A percentile compares a stretch with the other conserved stretches of the same genome.
Conservation (phyloP, 2,329 filamentous ascomycete genomes). For the Penicillium sp. region DNA sequence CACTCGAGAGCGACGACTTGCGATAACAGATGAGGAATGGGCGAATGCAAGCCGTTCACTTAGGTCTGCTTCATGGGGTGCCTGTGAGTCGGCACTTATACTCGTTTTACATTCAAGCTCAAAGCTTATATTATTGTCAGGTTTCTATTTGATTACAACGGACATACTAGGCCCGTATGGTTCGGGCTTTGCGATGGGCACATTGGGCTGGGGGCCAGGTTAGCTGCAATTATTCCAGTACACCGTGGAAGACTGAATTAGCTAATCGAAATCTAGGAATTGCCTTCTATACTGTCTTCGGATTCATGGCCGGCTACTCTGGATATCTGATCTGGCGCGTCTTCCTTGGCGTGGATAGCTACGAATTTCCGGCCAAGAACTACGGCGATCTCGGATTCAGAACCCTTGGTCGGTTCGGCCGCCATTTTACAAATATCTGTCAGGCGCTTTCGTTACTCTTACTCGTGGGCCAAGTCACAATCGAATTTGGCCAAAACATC, state of each 20-base stretch:
- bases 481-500: neutral
- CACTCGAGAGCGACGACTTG: neutral
- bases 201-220: neutral
- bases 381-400: neutral
- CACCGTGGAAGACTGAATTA: neutral
- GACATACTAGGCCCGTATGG: neutral
- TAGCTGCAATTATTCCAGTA: neutral
- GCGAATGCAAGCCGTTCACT: neutral
- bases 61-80: neutral
- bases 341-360: neutral
- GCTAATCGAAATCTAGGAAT: neutral
- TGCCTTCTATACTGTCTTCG: neutral
- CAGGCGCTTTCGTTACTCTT: neutral
- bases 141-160: neutral
- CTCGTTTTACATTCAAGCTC: neutral
- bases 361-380: neutral
- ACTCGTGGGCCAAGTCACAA: neutral
- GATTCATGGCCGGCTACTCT: neutral
- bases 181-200: neutral
- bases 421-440: neutral
- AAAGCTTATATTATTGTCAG: neutral
- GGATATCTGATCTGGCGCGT: neutral
- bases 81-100: neutral
- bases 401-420: neutral
- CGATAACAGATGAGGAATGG: neutral